phyloP scores from a whole-genome alignment of 2,329 filamentous ascomycete species.

The Xylaria arbuscula region DNA sequence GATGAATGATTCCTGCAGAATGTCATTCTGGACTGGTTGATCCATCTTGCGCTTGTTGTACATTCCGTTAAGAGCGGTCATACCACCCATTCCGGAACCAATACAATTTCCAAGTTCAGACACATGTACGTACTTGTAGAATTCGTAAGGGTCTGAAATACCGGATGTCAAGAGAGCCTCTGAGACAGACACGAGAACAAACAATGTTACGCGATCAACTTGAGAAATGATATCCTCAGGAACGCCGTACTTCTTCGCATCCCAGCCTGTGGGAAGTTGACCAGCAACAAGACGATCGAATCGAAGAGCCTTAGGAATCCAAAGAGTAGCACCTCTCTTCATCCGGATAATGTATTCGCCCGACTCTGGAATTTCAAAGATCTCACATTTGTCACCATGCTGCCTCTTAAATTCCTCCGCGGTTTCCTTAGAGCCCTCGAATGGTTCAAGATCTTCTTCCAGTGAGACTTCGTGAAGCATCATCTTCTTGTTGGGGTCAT shows the following conservation, averaged over 20 bases:
- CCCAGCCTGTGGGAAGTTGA: slow-evolving; percentile 97
- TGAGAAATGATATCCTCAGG: slow-evolving; percentile 98
- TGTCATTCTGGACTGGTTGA: slow-evolving; percentile 97
- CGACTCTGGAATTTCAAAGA: slow-evolving; percentile 93
- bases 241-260: slow-evolving; percentile 94
- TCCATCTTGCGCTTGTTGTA: slow-evolving; percentile 98
- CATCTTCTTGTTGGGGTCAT: slow-evolving; percentile 99
- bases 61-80: slow-evolving; percentile 92
- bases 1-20: slow-evolving; percentile 99
- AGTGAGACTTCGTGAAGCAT: slow-evolving; percentile 97
- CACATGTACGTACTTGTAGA: slow-evolving; percentile 99
- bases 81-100: slow-evolving; percentile 97
- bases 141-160: slow-evolving; percentile 99
- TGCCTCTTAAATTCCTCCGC: slow-evolving; percentile 97
- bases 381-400: slow-evolving; percentile 96
- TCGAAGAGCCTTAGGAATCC: slow-evolving; percentile 95
- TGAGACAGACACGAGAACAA: slow-evolving; percentile 91
- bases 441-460: slow-evolving; percentile 95
- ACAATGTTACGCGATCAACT: slow-evolving; percentile 95
- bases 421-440: slow-evolving; percentile 96
- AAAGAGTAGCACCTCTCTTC: slow-evolving; percentile 93
- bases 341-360: slow-evolving; percentile 95
- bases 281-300: slow-evolving; percentile 98
- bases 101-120: slow-evolving; percentile 98
- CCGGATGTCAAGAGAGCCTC: slow-evolving; percentile 91